Conservation (phyloP, 371 early-diverging fungal species). For the Circinella umbellata region DNA sequence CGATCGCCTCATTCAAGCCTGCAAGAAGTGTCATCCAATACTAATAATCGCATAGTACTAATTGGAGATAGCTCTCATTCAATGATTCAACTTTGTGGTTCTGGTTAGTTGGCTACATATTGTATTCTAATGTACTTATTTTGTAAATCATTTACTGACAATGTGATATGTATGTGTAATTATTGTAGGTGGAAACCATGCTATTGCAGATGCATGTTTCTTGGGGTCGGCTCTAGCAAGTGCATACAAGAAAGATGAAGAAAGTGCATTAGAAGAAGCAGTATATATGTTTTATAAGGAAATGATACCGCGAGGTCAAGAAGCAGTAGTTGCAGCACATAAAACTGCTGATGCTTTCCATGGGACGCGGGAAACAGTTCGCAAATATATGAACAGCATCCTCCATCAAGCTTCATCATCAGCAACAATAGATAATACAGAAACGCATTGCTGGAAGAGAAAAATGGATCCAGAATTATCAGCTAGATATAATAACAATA, state of each 20-base stretch:
- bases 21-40: neutral
- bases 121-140: no score
- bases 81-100: slow-evolving; percentile 28
- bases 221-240: slow-evolving; percentile 23
- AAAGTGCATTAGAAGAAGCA: slow-evolving; percentile 25
- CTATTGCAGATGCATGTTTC: slow-evolving; percentile 32
- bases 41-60: slow-evolving; percentile 9
- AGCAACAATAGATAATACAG: no score
- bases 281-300: slow-evolving; percentile 24
- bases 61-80: slow-evolving; percentile 29
- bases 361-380: no score
- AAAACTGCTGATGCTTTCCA: slow-evolving; percentile 3
- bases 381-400: no score
- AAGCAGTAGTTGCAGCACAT: slow-evolving; percentile 33
- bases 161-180: neutral
- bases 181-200: slow-evolving; percentile 40
- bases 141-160: no score
- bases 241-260: slow-evolving; percentile 9
- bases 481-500: no score
- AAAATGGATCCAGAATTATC: no score
- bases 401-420: no score
- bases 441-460: no score
- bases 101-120: slow-evolving; percentile 14
- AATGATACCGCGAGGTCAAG: slow-evolving; percentile 28
- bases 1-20: slow-evolving; percentile 13